Evolutionary conservation across 2,329 filamentous ascomycete genomes (phyloP).

Genomic region (Fusarium verrucosum): DNA sequence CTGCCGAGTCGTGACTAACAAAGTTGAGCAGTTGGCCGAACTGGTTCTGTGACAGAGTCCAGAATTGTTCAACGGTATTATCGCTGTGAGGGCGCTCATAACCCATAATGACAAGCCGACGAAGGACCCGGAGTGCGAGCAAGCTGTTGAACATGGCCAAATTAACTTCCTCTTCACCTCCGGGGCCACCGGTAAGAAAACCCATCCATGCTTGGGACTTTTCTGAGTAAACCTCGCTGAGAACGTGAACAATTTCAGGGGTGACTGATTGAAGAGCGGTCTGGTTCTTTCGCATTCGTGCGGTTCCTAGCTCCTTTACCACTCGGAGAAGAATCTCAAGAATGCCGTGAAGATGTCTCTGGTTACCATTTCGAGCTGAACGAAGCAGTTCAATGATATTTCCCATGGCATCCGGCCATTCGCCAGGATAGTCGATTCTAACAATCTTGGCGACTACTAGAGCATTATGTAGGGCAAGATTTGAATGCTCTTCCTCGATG

Average conservation of each 20-base stretch:
- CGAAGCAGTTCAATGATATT: conserved; percentile 73
- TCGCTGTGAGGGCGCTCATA: conserved; percentile 88
- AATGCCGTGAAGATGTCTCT: conserved; percentile 73
- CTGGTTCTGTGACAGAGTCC: conserved; percentile 79
- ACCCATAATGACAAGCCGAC: conserved; percentile 80
- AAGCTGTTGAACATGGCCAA: conserved; percentile 80
- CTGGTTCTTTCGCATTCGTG: conserved; percentile 77
- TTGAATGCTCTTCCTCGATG: conserved; percentile 77
- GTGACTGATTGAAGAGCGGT: conserved; percentile 79
- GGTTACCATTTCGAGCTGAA: conserved; percentile 59
- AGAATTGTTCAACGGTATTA: conserved; percentile 78
- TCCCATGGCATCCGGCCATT: conserved; percentile 76
- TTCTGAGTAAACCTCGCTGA: conserved; percentile 80
- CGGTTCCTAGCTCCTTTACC: conserved; percentile 89
- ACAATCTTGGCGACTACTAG: conserved; percentile 88
- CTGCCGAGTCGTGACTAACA: conserved; percentile 64
- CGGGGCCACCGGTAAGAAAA: conserved; percentile 65
- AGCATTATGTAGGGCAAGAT: conserved; percentile 86
- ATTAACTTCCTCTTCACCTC: conserved; percentile 66
- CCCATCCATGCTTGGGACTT: conserved; percentile 75
- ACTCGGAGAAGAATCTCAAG: conserved; percentile 84
- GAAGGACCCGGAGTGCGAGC: conserved; percentile 78
- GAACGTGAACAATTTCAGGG: conserved; percentile 83
- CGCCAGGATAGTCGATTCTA: conserved; percentile 85
- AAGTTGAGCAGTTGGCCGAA: conserved; percentile 79